Base-by-base conservation (phyloP, 805 yeast genomes). In the Saccharomyces paradoxus region DNA sequence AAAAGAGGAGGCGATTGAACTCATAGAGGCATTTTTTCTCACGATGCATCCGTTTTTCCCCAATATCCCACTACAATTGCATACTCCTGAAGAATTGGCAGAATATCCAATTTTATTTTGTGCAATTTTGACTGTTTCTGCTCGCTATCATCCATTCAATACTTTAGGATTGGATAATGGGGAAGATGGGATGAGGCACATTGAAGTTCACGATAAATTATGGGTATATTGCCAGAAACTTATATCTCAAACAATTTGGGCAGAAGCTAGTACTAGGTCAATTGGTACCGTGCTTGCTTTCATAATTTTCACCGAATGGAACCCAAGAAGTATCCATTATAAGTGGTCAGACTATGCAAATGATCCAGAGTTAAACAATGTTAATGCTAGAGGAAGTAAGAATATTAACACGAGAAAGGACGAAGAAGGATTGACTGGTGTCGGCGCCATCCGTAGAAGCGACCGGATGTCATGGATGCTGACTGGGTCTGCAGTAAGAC, bases 381-480 rank as follows among this genome's bases (percentile, higher is more conserved):
- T 53, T 22, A 44, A 59, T 8, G 53, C 53, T 56, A 62, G 62
- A 50, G 60, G 50, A 7, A 48, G 57, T 29, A 54, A 60, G n/a
- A 37, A 8, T 17, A 55, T 58, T 37, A 55, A 53, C 12, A 59
- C 59, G 3, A 55, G 52, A 17, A 76, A 72, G 26, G 71, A 65
- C 17, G 80, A 73, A 12, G 81, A 81, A 37, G 78, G 79, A 31
- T 71, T 81, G 47, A 84, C 91, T 0, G 96, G 96, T 0, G 71
- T 88, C 48, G 88, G 89, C 30, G 95, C 96, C 1, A 82, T 90
- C 81, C 77, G 95, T 61, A 75, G 96, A 63, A 84, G 91, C 58
- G 91, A 89, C 67, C 77, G 96, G 44, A 87, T 89, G 90, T 86
- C 96, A 0, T 91, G 96, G 92, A 87, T 90, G 94, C 78, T 89